Evolutionary conservation across 2,329 filamentous ascomycete species (phyloP), one percentile per base, ranked within the genome.

Genomic region (Fusarium gaditjirri): DNA sequence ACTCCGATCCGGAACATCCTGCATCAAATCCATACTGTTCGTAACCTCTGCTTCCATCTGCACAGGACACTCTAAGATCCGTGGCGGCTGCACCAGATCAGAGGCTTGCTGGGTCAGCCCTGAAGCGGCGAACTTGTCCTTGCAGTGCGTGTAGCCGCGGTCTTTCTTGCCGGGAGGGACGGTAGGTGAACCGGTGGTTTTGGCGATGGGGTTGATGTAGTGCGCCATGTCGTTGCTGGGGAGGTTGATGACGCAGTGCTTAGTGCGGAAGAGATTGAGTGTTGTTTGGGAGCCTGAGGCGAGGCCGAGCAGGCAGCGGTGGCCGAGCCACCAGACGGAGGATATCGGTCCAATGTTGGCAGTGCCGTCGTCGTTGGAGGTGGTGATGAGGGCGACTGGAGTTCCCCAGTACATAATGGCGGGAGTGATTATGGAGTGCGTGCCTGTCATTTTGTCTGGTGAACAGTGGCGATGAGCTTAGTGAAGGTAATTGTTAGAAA

Each of bases 101-200:
- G 49, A 53, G 0, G 4, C 0, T 4, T 38, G 2, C 2, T 39
- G 33, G 5, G 33, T 53, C 11, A 53, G 23, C 9, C 33, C 49
- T 9, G 49, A 53, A n/a, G 14, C 23, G 0, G 13, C 5, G 19
- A 53, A 53, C 19, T 53, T 53, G 19, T 39, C 19, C 12, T 39
- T 53, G 33, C 49, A 53, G 8, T 53, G 49, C 0, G 14, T 53
- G 23, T 53, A 53, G 13, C 49, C 49, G 3, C 49, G 33, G 23
- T 38, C 6, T 7, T 27, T 38, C 9, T 53, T 53, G 4, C 49
- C 33, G 3, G 23, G 33, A 1, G 49, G 49, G 1, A 53, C 23
- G 9, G 17, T 27, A 2, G 33, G 23, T 21, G 49, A n/a, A 0
- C 33, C 49, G 7, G 49, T 53, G 10, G 49, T 52, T 5, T 52